Base-by-base conservation (phyloP, 495 filamentous ascomycete species). In the Xylaria longipes region DNA sequence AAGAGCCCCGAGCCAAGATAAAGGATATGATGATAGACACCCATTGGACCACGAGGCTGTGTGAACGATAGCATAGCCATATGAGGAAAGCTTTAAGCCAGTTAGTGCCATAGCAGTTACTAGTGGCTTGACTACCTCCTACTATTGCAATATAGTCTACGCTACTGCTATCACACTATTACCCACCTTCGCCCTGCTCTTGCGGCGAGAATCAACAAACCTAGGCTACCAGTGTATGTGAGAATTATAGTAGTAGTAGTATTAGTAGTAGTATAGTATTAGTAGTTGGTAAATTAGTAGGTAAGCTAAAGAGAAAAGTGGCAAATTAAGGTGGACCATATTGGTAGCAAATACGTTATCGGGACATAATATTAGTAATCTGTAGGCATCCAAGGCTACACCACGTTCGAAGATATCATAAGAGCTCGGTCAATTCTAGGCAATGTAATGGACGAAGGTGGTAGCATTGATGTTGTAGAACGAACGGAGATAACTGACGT, bases 1-100 rank as follows among this genome's bases (percentile, higher is more conserved):
- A 29, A 56, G 2, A 35, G 65, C 65, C 65, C 56, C 56, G 65
- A 67, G 65, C 65, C 65, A 67, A 67, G 65, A 67, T n/a, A 67
- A 67, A 67, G 37, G 54, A 54, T 61, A 69, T 69, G 52, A 58
- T 48, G 66, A 69, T 69, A 48, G 66, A 46, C 66, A 35, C 25
- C 3, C 7, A 27, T 46, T 58, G 66, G 54, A 31, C n/a, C 39
- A 29, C 31, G 11, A 69, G 66, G 66, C 66, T 69, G 54, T 69
- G 52, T 58, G 54, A 46, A 37, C 14, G 57, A 35, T 41, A 27
- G 25, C 54, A 58, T 46, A 48, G 54, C 66, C 66, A 69, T 48
- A 69, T 58, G 37, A 45, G 54, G 66, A 60, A 69, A 37, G 66
- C 20, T 48, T 60, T 17, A 37, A 69, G 22, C 2, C 12, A 48